A percentile compares a stretch with the other conserved stretches of the same genome.
These are phyloP conservation scores for Houttuynia cordata DNA, from an alignment of 164 flowering plant species.

Conservation along the genomic window DNA sequence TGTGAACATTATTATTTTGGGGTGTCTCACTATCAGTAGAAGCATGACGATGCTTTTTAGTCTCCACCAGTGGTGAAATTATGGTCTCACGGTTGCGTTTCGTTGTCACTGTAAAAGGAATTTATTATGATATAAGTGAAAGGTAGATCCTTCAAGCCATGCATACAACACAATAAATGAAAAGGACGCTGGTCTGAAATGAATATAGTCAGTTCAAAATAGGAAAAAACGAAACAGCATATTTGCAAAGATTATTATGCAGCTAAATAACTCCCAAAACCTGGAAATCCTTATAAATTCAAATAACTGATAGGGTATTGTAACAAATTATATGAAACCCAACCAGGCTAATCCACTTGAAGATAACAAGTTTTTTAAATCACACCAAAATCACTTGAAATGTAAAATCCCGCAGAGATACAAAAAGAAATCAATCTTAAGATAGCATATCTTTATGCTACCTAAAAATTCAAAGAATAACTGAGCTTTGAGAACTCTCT, in stretches of 20 bases:
- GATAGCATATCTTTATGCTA: too few species aligned
- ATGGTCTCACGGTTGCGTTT: conserved; percentile 45
- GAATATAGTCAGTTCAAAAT: background rate
- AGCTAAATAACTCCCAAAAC: too few species aligned
- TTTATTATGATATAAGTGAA: background rate
- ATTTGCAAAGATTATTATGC: background rate
- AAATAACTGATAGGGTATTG: too few species aligned
- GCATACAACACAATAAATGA: background rate
- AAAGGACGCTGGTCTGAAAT: background rate
- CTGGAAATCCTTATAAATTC: too few species aligned
- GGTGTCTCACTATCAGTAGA: conserved; percentile 5
- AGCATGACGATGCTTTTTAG: conserved; percentile 22
- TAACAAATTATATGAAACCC: too few species aligned
- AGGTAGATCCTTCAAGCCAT: background rate
- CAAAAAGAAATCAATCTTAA: too few species aligned
- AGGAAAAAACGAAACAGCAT: background rate
- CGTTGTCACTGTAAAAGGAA: conserved; percentile 36
- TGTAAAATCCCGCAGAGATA: too few species aligned
- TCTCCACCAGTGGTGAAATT: conserved; percentile 31
- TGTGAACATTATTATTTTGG: background rate
- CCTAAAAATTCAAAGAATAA: too few species aligned
- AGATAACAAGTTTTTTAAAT: too few species aligned
- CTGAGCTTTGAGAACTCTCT: too few species aligned
- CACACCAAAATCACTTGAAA: too few species aligned
- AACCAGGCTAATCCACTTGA: too few species aligned